Evolutionary conservation across 1,284 basidiomycete genomes (phyloP), one percentile per base, ranked within the genome.

Genomic region (Microbotryum violaceum): DNA sequence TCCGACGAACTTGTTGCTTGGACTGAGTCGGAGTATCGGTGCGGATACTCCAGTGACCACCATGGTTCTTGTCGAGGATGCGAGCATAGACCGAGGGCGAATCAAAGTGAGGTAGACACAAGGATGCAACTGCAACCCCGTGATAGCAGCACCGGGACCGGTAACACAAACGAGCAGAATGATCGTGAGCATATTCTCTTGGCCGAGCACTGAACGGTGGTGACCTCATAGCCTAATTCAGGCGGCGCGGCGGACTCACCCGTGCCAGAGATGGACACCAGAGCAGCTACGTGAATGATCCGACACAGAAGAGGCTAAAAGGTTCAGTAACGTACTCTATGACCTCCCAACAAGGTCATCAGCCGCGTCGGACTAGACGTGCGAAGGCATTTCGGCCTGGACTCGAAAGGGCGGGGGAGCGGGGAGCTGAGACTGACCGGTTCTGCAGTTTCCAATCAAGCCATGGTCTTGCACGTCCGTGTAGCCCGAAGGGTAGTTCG

Each of bases 71-170:
- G 77, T 90, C 88, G 5, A 91, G 79, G 69, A 91, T 88, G 16
- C 88, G 82, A 7, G 90, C 91, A 69, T 94, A 96, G 45, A 96
- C 80, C 23, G 74, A 75, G 33, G 21, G 57, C 5, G 89, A 92
- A 75, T 96, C 91, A 73, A 96, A 96, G 79, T 92, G 82, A 1
- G 91, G 91, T 14, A 92, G 81, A 70, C 91, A 94, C 75, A 92
- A 90, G 68, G 87, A 88, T 73, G 93, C 87, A 68, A 90, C 37
- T 42, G 12, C 37, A 42, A 16, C 12, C 12, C 16, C 5, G 37
- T 16, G 12, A 23, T 27, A 16, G 10, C 21, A 31, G 20, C 21
- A 56, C 21, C 18, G 23, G 23, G 33, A 16, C 21, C 18, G 29
- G 16, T 10, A 27, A 27, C 25, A 23, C 25, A 25, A 45, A 49